Evolutionary conservation across 2,329 filamentous ascomycete genomes (phyloP).

Genomic region (Diaporthe longicolla): DNA sequence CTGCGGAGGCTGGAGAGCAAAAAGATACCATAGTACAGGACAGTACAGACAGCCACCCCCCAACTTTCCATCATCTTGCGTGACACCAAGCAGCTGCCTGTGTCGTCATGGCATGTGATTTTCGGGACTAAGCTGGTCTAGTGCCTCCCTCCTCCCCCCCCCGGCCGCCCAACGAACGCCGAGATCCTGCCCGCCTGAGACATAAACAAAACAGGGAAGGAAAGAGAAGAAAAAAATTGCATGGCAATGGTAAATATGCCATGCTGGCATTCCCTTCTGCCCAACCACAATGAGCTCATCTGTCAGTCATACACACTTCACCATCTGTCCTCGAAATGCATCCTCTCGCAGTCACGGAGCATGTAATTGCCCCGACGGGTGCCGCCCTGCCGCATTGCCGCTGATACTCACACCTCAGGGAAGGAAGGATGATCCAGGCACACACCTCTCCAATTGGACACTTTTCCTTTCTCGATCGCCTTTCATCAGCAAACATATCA

Average conservation of each 20-base stretch:
- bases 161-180: constrained; percentile 28
- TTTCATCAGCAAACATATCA: not conserved
- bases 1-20: not conserved
- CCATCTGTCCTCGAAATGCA: not conserved
- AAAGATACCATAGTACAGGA: too few species aligned
- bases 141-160: not conserved
- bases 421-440: constrained; percentile 19
- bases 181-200: constrained; percentile 3
- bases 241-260: not conserved
- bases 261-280: not conserved
- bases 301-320: not conserved
- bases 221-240: not conserved
- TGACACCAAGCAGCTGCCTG: constrained; percentile 28
- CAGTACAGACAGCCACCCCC: not conserved
- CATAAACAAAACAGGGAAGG: constrained; percentile 30
- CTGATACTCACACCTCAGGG: not conserved
- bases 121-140: constrained; percentile 9
- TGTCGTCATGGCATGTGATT: constrained; percentile 39
- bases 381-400: constrained; percentile 3
- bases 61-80: constrained; percentile 32
- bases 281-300: constrained; percentile 25
- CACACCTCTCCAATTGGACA: not conserved
- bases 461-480: not conserved
- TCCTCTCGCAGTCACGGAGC: constrained; percentile 12
- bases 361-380: constrained; percentile 5